Evolutionary conservation across 2,329 filamentous ascomycete species (phyloP).

Genomic region (Sarocladiaceae sp.): DNA sequence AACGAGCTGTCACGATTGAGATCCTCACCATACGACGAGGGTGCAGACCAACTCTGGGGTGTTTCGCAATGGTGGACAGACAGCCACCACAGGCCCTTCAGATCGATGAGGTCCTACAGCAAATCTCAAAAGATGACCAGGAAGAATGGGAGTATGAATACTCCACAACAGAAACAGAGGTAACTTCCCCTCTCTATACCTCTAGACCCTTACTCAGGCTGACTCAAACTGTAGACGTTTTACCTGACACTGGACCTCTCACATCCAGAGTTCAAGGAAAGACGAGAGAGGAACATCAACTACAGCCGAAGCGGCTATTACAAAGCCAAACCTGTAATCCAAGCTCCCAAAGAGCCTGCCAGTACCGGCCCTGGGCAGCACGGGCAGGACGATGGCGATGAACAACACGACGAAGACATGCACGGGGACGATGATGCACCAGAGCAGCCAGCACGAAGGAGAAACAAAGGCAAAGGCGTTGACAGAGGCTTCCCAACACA

Average conservation of each 20-base stretch:
- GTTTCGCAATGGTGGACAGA: too few relatives aligned
- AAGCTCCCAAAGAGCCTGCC: too few relatives aligned
- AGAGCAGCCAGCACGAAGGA: constrained; percentile 2
- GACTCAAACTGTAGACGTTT: constrained; percentile 43
- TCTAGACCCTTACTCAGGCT: not conserved
- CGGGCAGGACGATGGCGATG: constrained; percentile 6
- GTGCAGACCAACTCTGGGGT: too few relatives aligned
- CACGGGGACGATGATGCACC: constrained; percentile 9
- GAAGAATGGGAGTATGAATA: constrained; percentile 66
- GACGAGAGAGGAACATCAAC: constrained; percentile 31
- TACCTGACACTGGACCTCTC: constrained; percentile 60
- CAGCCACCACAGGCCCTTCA: not conserved
- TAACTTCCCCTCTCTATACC: constrained; percentile 17
- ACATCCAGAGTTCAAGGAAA: constrained; percentile 48
- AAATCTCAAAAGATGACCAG: constrained; percentile 32
- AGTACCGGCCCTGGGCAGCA: too few relatives aligned
- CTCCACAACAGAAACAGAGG: constrained; percentile 57
- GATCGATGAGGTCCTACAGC: constrained; percentile 21
- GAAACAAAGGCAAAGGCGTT: constrained; percentile 3
- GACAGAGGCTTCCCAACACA: not conserved
- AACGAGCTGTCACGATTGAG: too few relatives aligned
- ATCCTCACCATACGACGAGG: too few relatives aligned
- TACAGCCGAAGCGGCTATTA: constrained; percentile 41
- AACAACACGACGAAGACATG: not conserved
- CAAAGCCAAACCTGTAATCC: constrained; percentile 32